These are phyloP conservation scores for Papiliotrema terrestris DNA, from an alignment of 1,284 basidiomycete genomes.

Conservation along the genomic window DNA sequence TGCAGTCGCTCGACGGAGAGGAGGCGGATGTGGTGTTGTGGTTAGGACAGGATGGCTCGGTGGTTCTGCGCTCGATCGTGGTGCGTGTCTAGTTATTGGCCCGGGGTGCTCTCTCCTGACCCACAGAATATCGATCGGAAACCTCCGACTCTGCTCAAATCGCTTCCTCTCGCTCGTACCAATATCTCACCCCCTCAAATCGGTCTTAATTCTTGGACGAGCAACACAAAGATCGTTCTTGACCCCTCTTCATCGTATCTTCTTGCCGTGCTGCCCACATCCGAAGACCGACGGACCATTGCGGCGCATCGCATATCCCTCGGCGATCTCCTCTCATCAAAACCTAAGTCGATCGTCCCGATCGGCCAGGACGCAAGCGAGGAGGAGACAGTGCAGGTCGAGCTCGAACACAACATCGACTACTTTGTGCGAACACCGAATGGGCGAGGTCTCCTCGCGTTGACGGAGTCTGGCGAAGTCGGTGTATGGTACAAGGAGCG, in stretches of 20 bases:
- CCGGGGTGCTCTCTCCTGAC: background rate
- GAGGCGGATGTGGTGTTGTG: slow-evolving; percentile 75
- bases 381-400: slow-evolving; percentile 19
- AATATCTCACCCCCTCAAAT: slow-evolving; percentile 47
- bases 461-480: slow-evolving; percentile 36
- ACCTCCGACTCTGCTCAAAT: slow-evolving; percentile 77
- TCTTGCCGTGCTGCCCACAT: background rate
- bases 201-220: background rate
- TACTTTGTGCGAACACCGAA: slow-evolving; percentile 47
- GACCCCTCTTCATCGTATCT: background rate
- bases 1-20: slow-evolving; percentile 53
- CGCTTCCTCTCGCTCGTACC: slow-evolving; percentile 63
- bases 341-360: slow-evolving; percentile 2
- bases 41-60: slow-evolving; percentile 64
- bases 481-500: slow-evolving; percentile 41
- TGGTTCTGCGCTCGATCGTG: slow-evolving; percentile 67
- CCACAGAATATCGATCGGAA: slow-evolving; percentile 76
- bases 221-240: background rate
- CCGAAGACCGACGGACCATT: background rate
- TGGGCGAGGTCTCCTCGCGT: slow-evolving; percentile 41
- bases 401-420: slow-evolving; percentile 29
- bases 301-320: slow-evolving; percentile 27
- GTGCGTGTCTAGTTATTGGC: slow-evolving; percentile 53
- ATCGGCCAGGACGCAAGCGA: background rate
- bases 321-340: slow-evolving; percentile 61